Evolutionary conservation across 371 early-diverging fungal genomes (phyloP), one percentile per base, ranked within the genome.

Genomic region (Zopfochytrium polystomum): DNA sequence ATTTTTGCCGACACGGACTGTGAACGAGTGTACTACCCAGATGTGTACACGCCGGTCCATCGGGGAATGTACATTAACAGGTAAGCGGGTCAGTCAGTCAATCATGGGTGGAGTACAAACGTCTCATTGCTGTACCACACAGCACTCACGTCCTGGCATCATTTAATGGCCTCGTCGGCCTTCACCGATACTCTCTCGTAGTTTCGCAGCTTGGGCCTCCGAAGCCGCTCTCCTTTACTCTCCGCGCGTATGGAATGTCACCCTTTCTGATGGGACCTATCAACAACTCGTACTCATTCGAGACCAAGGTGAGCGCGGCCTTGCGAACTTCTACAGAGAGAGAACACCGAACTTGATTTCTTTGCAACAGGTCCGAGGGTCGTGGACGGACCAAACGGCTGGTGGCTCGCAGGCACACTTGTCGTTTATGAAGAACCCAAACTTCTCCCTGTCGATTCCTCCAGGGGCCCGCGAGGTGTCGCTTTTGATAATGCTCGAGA

Each of bases 31-130:
- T 90, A 85, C 67, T 90, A 90, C 62, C 89, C 88, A 18, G 87
- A 66, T 11, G 58, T 82, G 15, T 65, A 55, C 35, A 80, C 80
- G 18, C 85, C 90, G 0, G 73, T 88, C 50, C 66, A 77, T 58
- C 72, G 85, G 65, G 91, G 91, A 15, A 85, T 84, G 20, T 91
- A 90, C 70, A 86, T 90, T 45, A 93, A n/a, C n/a, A n/a, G n/a
- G n/a, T n/a, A n/a, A n/a, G n/a, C n/a, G n/a, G n/a, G n/a, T n/a
- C n/a, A n/a, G n/a, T n/a, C n/a, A n/a, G n/a, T n/a, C n/a, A n/a
- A n/a, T n/a, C n/a, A n/a, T n/a, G n/a, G n/a, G n/a, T n/a, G n/a
- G n/a, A n/a, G n/a, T n/a, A n/a, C n/a, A n/a, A n/a, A n/a, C n/a
- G n/a, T n/a, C n/a, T n/a, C n/a, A n/a, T n/a, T n/a, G n/a, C n/a